A percentile compares a stretch with the other conserved stretches of the same genome.
phyloP scores from a whole-genome alignment of 208 protist species.

The Acanthamoeba polyphaga region DNA sequence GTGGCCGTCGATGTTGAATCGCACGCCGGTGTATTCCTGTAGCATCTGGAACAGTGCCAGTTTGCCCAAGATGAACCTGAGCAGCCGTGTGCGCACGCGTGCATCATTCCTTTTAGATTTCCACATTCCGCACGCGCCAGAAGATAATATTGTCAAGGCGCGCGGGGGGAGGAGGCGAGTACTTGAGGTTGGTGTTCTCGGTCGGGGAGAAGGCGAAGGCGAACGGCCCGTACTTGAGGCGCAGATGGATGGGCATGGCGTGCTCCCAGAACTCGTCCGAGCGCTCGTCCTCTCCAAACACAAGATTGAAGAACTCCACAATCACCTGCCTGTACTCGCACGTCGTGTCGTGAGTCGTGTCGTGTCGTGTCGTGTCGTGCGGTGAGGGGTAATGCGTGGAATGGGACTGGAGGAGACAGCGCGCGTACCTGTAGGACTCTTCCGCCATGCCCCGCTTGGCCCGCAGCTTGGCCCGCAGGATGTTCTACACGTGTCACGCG shows the following conservation, averaged over 20 bases:
- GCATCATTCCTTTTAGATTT: background rate
- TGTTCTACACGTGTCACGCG: background rate
- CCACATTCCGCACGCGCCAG: too few relatives aligned
- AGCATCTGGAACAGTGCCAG: conserved; percentile 59
- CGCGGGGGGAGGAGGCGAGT: background rate
- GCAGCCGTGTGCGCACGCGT: background rate
- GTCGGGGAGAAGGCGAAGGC: background rate
- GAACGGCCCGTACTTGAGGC: conserved; percentile 62
- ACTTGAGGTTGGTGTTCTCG: conserved; percentile 59
- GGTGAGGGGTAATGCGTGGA: too few relatives aligned
- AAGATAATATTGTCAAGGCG: background rate
- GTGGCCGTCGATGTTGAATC: conserved; percentile 15
- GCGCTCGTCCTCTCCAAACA: conserved; percentile 31
- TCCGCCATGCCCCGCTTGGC: conserved; percentile 19
- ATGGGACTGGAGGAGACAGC: too few relatives aligned
- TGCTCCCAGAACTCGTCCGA: conserved; percentile 58
- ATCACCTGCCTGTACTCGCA: too few relatives aligned
- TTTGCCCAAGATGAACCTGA: conserved; percentile 42
- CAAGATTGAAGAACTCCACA: conserved; percentile 67
- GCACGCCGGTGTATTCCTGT: conserved; percentile 52
- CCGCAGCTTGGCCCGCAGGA: conserved; percentile 15
- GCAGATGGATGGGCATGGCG: conserved; percentile 64
- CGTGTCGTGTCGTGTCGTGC: too few relatives aligned
- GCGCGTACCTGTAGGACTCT: background rate
- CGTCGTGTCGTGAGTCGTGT: too few relatives aligned